Base-by-base conservation (phyloP, 1,139 yeast genomes). In the Suhomyces coccinellae region DNA sequence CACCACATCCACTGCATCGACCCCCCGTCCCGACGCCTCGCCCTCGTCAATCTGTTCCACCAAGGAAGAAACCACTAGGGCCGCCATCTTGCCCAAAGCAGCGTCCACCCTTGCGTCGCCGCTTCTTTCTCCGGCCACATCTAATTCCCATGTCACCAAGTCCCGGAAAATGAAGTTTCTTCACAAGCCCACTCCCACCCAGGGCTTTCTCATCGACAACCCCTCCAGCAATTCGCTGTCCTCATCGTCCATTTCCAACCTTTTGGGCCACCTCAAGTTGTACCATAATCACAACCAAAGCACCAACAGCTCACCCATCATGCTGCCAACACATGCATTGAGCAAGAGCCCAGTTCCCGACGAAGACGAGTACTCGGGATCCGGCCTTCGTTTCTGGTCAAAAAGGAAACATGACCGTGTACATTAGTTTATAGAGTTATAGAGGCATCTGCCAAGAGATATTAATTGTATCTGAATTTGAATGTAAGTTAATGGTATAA, bases 201-300 rank as follows among this genome's bases (percentile, higher is more conserved):
- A 40, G 13, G 20, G 27, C 12, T 14, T 36, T 7, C 12, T 38
- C 35, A 30, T 40, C 17, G 45, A 45, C 10, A 35, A 36, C 27
- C 22, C 39, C 1, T 45, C 49, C 27, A 34, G 46, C 28, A 45
- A 43, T 29, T 42, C 49, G 27, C 47, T 53, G n/a, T 56, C 66
- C 2, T 51, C 66, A 11, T 50, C 61, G 7, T 59, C 71, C 7
- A 48, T 65, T 13, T 52, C 66, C 13, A 65, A 59, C 47, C 46
- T 67, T 27, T 55, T 66, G 43, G 67, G 67, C 14, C 69, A 66
- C 41, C 55, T 66, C 40, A 65, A 62, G 47, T 27, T 52, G 16
- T 46, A 51, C 40, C 46, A 44, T 36, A 33, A 39, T 33, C 45
- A 46, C 22, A 31, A 49, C 17, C 37, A 37, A 22, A 30, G 36